Conservation (phyloP, 2,329 filamentous ascomycete species). For the Phaeosphaeriaceae sp. region DNA sequence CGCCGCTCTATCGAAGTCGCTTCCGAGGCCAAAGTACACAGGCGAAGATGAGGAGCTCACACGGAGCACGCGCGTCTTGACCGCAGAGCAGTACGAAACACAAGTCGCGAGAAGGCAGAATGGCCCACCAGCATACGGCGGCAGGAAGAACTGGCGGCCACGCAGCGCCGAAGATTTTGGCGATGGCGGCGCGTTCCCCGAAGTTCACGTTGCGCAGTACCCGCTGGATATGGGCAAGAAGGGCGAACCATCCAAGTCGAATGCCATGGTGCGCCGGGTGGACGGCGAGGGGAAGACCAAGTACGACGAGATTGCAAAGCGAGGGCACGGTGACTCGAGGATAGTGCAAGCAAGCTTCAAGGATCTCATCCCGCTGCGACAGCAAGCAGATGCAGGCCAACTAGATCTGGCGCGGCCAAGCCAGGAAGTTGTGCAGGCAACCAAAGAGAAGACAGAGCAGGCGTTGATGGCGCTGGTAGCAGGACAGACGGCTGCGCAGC, state of each 20-base stretch:
- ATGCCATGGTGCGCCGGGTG: slow-evolving; percentile 91
- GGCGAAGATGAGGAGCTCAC: slow-evolving; percentile 87
- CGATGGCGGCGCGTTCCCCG: slow-evolving; percentile 94
- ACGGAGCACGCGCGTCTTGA: slow-evolving; percentile 83
- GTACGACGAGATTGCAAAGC: slow-evolving; percentile 91
- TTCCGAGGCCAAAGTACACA: slow-evolving; percentile 90
- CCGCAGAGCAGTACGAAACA: slow-evolving; percentile 80
- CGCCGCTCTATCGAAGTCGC: slow-evolving; percentile 75
- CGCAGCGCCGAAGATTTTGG: slow-evolving; percentile 89
- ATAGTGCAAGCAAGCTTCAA: slow-evolving; percentile 97
- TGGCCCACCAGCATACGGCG: slow-evolving; percentile 87
- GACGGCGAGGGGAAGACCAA: slow-evolving; percentile 92
- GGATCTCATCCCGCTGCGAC: slow-evolving; percentile 90
- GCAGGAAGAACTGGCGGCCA: slow-evolving; percentile 89
- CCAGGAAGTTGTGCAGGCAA: slow-evolving; percentile 82
- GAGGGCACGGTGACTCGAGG: slow-evolving; percentile 82
- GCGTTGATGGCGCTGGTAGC: slow-evolving; percentile 83
- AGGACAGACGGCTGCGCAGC: slow-evolving; percentile 88
- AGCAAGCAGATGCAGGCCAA: slow-evolving; percentile 91
- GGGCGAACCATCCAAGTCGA: slow-evolving; percentile 65
- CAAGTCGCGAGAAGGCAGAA: slow-evolving; percentile 76
- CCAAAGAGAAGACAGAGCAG: slow-evolving; percentile 86
- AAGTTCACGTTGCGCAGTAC: slow-evolving; percentile 93
- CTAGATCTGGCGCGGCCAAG: slow-evolving; percentile 85
- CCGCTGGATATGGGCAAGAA: slow-evolving; percentile 95